These are phyloP conservation scores for Torrubiellomyces zombiae DNA, from an alignment of 2,329 filamentous ascomycete species.

Conservation along the genomic window DNA sequence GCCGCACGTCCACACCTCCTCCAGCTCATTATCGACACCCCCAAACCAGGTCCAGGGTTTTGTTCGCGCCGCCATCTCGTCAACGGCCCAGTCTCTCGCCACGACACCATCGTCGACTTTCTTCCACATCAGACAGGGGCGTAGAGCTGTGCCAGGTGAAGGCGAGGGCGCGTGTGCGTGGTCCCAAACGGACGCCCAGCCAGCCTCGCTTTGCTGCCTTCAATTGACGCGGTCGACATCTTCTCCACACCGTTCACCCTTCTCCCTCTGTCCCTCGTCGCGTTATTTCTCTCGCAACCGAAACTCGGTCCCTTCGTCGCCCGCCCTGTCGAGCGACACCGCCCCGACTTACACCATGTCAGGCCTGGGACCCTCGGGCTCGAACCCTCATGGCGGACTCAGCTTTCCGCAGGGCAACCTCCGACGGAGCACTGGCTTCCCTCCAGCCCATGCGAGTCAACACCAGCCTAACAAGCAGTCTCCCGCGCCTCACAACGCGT, in stretches of 20 bases:
- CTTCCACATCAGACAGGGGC: no score
- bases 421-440: constrained; percentile 27
- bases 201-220: no score
- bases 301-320: not conserved
- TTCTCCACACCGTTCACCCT: not conserved
- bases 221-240: constrained; percentile 1
- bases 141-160: no score
- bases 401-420: constrained; percentile 33
- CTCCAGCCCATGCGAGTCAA: constrained; percentile 30
- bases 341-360: constrained; percentile 24
- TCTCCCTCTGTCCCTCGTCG: no score
- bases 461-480: constrained; percentile 38
- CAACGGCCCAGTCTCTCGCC: constrained; percentile 4
- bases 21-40: constrained; percentile 25
- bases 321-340: no score
- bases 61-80: constrained; percentile 7
- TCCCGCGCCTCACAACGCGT: constrained; percentile 34
- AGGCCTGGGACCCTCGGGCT: constrained; percentile 29
- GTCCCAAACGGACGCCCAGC: no score
- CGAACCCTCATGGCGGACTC: constrained; percentile 36
- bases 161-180: no score
- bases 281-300: constrained; percentile 1
- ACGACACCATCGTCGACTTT: no score
- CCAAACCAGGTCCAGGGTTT: constrained; percentile 15
- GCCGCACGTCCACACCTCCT: constrained; percentile 23